These are phyloP conservation scores for Tuctoria greenei DNA, from an alignment of 176 grass and related monocot genomes.

Conservation along the genomic window DNA sequence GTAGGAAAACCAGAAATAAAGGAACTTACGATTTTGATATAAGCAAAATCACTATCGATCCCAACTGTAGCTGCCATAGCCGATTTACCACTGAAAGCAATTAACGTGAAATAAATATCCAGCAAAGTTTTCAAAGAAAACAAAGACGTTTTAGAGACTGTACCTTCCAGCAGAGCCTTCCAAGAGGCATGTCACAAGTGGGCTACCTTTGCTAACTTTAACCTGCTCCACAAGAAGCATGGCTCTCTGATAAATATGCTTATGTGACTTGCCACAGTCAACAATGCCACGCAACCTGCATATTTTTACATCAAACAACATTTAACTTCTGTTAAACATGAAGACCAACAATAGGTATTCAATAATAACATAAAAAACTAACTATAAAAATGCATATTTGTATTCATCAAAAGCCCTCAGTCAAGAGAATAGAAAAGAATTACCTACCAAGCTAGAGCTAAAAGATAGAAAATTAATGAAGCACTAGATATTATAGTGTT, in stretches of 20 bases:
- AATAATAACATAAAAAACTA: conserved; percentile 2
- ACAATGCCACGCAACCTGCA: conserved; percentile 83
- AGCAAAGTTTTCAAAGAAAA: conserved; percentile 8
- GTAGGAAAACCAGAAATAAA: conserved; percentile 20
- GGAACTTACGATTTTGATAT: conserved; percentile 89
- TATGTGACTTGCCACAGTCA: conserved; percentile 78
- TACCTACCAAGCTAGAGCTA: conserved; percentile 16
- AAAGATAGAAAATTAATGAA: not conserved
- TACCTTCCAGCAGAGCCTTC: conserved; percentile 89
- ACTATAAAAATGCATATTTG: conserved; percentile 11
- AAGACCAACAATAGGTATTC: not conserved
- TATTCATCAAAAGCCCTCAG: not conserved
- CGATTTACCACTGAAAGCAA: conserved; percentile 58
- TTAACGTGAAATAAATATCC: conserved; percentile 22
- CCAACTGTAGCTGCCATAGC: conserved; percentile 75
- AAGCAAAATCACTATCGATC: conserved; percentile 95
- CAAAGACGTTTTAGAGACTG: conserved; percentile 8
- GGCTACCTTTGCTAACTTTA: conserved; percentile 88
- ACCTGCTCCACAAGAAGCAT: conserved; percentile 96
- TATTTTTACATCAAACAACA: conserved; percentile 6
- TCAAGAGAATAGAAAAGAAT: not conserved
- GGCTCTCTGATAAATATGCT: conserved; percentile 69
- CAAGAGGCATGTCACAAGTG: conserved; percentile 94
- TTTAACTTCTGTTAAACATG: conserved; percentile 19
- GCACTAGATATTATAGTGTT: not conserved